phyloP scores from a whole-genome alignment of 371 early-diverging fungal genomes.

The Mortierella sp. region DNA sequence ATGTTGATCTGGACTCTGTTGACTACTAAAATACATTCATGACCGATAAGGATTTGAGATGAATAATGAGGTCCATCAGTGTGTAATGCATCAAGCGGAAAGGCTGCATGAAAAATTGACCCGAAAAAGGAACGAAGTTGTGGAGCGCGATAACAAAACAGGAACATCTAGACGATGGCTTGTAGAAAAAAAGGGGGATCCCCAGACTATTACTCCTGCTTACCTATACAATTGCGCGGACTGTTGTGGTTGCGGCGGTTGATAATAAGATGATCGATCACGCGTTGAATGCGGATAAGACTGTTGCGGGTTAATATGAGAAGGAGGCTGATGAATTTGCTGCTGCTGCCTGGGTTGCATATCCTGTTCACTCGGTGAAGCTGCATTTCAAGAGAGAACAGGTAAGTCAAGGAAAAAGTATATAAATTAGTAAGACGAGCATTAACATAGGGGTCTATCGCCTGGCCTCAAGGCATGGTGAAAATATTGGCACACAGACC shows the following conservation, averaged over 20 bases:
- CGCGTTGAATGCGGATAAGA: background rate
- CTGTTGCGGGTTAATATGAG: conserved; percentile 39
- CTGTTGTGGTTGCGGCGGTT: conserved; percentile 10
- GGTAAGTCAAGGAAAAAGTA: background rate
- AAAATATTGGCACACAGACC: too few relatives aligned
- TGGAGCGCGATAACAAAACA: background rate
- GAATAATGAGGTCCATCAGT: background rate
- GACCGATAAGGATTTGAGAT: background rate
- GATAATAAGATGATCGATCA: conserved; percentile 19
- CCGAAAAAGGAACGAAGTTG: too few relatives aligned
- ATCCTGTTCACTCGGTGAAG: conserved; percentile 28
- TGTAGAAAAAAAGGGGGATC: background rate
- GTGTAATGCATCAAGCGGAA: too few relatives aligned
- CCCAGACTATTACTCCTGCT: background rate
- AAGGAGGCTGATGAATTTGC: background rate
- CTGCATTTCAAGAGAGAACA: background rate
- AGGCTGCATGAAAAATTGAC: too few relatives aligned
- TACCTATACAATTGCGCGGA: conserved; percentile 16
- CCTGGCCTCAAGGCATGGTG: too few relatives aligned
- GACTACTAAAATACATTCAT: background rate
- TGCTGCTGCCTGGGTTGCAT: conserved; percentile 25
- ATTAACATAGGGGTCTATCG: background rate
- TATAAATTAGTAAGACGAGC: background rate
- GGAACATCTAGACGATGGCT: background rate
- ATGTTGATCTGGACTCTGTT: background rate